phyloP scores from a whole-genome alignment of 148 eudicot species.

The Persicaria maculosa region DNA sequence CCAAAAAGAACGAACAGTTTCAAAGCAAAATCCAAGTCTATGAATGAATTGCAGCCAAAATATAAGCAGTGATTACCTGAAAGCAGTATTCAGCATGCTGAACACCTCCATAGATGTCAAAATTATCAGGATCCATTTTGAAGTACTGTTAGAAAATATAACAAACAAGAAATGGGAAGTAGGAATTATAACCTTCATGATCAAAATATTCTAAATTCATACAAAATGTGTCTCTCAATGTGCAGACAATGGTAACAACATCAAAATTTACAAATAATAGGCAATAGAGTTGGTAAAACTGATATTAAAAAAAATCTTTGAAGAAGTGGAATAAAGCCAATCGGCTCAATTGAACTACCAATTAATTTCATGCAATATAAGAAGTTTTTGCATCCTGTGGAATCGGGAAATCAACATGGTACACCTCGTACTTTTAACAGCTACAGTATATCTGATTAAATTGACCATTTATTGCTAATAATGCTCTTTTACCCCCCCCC shows the following conservation, averaged over 20 bases:
- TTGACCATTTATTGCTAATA: not conserved
- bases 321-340: not conserved
- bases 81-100: conserved; percentile 70
- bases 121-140: conserved; percentile 64
- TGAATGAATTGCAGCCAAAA: not conserved
- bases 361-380: not conserved
- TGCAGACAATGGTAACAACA: not conserved
- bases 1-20: not conserved
- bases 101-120: conserved; percentile 58
- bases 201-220: not conserved
- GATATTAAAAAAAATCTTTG: not conserved
- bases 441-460: not conserved
- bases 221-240: not conserved
- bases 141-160: conserved; percentile 42
- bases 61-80: conserved; percentile 29
- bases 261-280: not conserved
- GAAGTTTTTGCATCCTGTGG: not conserved
- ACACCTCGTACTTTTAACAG: not conserved
- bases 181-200: not conserved
- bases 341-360: conserved; percentile 1
- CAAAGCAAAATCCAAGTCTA: not conserved
- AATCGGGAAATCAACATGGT: not conserved
- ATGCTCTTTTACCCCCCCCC: not conserved
- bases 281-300: not conserved
- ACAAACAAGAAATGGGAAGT: not conserved